Base-by-base conservation (phyloP, 768 basidiomycete genomes). In the Lentinula boryana region DNA sequence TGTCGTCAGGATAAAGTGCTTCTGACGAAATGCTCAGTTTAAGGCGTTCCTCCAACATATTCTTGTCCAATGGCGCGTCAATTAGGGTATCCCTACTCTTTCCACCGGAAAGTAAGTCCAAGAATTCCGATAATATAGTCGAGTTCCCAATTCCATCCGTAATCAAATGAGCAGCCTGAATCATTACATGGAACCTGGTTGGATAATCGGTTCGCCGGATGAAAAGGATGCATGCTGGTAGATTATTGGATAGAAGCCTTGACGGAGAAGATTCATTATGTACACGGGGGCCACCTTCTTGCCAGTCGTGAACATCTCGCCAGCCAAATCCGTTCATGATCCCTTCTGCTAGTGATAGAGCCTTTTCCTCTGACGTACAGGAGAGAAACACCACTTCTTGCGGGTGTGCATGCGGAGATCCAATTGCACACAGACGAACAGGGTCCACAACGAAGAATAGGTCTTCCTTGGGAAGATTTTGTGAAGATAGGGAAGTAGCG, bases 101-200 rank as follows among this genome's bases (percentile, higher is more conserved):
- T 13, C 23, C 38, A n/a, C 23, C 10, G 27, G 55, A 65, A 27
- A 86, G 70, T 2, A 74, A 68, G 33, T 83, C 74, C 51, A 85
- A 64, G 57, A 86, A 79, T 18, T 73, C 73, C 56, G 77, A 77
- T 56, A 77, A 50, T 12, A 84, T 63, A 1, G 75, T 76, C 7
- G 64, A 61, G 61, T 76, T 79, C 10, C 78, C 72, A 48, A 75
- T 75, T 16, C 78, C 81, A 65, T 86, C 84, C 0, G 79, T 75
- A 46, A 85, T 78, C 52, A 71, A 70, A 66, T 87, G 84, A 0
- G 83, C 75, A 15, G 76, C 68, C 43, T 76, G 66, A 21, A 81
- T 65, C 27, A 83, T 55, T 50, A 84, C 43, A 63, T 85, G 80
- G 52, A 78, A 70, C 5, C 60, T 67, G 16, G 72, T 70, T 1